These are phyloP conservation scores for Lophium mytilinum DNA, from an alignment of 495 filamentous ascomycete genomes.

Conservation along the genomic window DNA sequence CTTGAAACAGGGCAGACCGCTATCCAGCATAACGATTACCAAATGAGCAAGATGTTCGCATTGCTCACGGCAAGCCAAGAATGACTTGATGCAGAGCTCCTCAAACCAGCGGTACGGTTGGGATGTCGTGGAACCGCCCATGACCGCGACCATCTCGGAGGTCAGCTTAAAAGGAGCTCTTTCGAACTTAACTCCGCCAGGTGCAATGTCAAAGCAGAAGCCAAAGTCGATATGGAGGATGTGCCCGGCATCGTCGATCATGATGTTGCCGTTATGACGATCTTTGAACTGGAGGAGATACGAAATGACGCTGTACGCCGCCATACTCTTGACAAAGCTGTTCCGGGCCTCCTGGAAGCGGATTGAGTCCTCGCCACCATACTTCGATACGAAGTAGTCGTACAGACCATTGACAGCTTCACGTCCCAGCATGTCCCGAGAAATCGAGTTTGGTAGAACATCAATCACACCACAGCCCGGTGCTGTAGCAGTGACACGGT, in stretches of 20 bases:
- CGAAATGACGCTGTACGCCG: conserved; percentile 97
- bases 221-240: conserved; percentile 99
- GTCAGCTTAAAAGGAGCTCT: conserved; percentile 98
- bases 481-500: conserved; percentile 95
- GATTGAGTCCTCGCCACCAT: conserved; percentile 89
- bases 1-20: conserved; percentile 96
- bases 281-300: conserved; percentile 99
- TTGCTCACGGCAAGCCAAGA: conserved; percentile 83
- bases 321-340: conserved; percentile 99
- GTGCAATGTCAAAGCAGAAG: conserved; percentile 98
- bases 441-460: conserved; percentile 93
- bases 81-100: conserved; percentile 90
- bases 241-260: conserved; percentile 94
- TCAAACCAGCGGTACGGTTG: conserved; percentile 95
- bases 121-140: conserved; percentile 76
- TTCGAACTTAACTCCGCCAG: conserved; percentile 93
- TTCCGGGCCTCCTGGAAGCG: conserved; percentile 90
- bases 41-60: conserved; percentile 79
- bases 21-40: conserved; percentile 91
- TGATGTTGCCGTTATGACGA: conserved; percentile 98
- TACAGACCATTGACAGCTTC: conserved; percentile 97
- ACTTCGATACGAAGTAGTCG: conserved; percentile 95
- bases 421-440: conserved; percentile 94
- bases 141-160: conserved; percentile 93
- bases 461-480: conserved; percentile 98